Percentiles rank a stretch among this genome's conserved stretches.
phyloP scores from a whole-genome alignment of 164 flowering plant genomes.

The Taxillus chinensis region DNA sequence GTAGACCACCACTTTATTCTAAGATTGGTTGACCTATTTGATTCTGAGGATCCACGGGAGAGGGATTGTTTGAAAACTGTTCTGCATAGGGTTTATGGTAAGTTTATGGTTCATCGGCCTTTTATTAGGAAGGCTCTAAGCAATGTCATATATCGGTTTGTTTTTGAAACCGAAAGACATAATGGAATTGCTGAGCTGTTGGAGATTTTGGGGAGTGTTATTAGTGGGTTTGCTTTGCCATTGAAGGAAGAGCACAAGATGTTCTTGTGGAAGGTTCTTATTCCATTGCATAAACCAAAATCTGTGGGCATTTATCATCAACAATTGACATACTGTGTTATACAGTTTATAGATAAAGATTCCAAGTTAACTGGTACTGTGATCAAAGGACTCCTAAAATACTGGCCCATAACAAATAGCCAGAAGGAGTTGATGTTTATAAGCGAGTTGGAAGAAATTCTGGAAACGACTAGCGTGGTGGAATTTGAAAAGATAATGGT shows the following conservation, averaged over 20 bases:
- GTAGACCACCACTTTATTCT: slow-evolving; percentile 42
- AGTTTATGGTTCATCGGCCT: slow-evolving; percentile 58
- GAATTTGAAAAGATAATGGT: slow-evolving; percentile 50
- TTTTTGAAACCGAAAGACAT: slow-evolving; percentile 49
- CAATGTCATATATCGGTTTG: slow-evolving; percentile 48
- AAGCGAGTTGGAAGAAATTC: slow-evolving; percentile 51
- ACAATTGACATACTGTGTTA: slow-evolving; percentile 47
- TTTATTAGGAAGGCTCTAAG: slow-evolving; percentile 41
- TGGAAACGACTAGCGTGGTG: slow-evolving; percentile 35
- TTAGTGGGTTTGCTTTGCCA: slow-evolving; percentile 56
- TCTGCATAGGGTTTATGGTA: slow-evolving; percentile 53
- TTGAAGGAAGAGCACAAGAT: slow-evolving; percentile 54
- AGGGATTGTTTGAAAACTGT: slow-evolving; percentile 53
- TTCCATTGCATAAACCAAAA: slow-evolving; percentile 56
- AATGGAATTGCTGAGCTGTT: slow-evolving; percentile 54
- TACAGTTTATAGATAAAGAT: slow-evolving; percentile 54
- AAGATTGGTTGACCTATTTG: slow-evolving; percentile 48
- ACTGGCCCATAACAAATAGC: slow-evolving; percentile 58
- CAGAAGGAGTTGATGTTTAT: slow-evolving; percentile 56
- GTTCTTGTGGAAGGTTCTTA: slow-evolving; percentile 36
- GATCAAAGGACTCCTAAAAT: slow-evolving; percentile 41
- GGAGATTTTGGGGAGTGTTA: slow-evolving; percentile 57
- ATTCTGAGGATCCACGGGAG: slow-evolving; percentile 57
- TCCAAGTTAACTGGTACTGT: slow-evolving; percentile 34
- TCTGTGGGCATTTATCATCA: slow-evolving; percentile 45